Percentiles rank a stretch among this genome's conserved stretches.
Evolutionary conservation across 305 asterid species (phyloP).

Genomic region (Solanum hybrid): DNA sequence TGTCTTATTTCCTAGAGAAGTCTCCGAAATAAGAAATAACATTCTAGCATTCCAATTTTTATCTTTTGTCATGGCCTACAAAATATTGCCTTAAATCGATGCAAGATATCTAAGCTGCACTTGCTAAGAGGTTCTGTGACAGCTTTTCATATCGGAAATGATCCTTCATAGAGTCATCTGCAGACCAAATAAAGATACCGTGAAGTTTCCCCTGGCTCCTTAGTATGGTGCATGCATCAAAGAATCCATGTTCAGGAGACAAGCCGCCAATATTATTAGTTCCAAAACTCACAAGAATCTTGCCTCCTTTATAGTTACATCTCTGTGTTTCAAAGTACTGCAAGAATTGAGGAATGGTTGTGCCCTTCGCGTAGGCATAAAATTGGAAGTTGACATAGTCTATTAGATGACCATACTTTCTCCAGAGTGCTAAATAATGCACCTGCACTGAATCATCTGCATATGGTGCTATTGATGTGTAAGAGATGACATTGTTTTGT

Average conservation of each 20-base stretch:
- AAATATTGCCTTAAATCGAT: not conserved
- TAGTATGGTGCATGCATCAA: slow-evolving; percentile 41
- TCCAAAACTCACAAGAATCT: slow-evolving; percentile 49
- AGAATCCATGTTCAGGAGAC: slow-evolving; percentile 49
- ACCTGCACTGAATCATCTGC: slow-evolving; percentile 30
- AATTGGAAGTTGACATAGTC: slow-evolving; percentile 71
- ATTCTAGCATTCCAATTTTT: not conserved
- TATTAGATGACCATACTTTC: slow-evolving; percentile 42
- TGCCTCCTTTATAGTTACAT: slow-evolving; percentile 40
- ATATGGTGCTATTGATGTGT: slow-evolving; percentile 61
- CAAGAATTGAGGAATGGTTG: slow-evolving; percentile 41
- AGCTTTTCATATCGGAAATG: slow-evolving; percentile 29
- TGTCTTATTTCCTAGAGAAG: not conserved
- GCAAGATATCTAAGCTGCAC: not conserved
- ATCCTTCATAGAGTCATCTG: slow-evolving; percentile 46
- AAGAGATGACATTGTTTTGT: slow-evolving; percentile 31
- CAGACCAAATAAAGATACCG: slow-evolving; percentile 57
- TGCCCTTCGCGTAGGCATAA: slow-evolving; percentile 44
- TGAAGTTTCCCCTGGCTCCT: slow-evolving; percentile 39
- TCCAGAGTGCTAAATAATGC: slow-evolving; percentile 56
- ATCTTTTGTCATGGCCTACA: not conserved
- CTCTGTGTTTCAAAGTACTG: slow-evolving; percentile 44
- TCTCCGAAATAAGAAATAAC: not conserved
- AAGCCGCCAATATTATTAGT: slow-evolving; percentile 60
- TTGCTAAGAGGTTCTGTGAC: slow-evolving; percentile 21